Base-by-base conservation (phyloP, 1,284 basidiomycete species). In the Tremellales sp. region DNA sequence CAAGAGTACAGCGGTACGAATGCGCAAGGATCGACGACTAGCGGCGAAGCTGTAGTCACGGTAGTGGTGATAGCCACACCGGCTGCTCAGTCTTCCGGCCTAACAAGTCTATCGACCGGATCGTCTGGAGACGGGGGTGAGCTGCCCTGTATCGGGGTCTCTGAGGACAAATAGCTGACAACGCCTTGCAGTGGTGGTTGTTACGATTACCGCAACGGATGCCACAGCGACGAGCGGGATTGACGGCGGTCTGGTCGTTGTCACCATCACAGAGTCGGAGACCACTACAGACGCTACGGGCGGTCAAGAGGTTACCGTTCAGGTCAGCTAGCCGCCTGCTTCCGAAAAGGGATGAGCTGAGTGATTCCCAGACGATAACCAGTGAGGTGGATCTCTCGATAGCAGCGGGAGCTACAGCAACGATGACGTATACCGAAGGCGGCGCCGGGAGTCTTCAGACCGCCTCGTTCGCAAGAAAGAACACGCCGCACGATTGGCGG, bases 171-270 rank as follows among this genome's bases (percentile, higher is more conserved):
- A 46, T 19, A 21, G 1, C 24, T 38, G 5, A 34, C 14, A 14
- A 40, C 21, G 12, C 38, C 9, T 44, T 19, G 25, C 18, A 34
- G 35, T 53, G 40, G 51, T 44, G 16, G 45, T 54, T 16, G 55
- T 57, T 5, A 54, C 52, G 3, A 43, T 57, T 13, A 57, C 55
- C n/a, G 55, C 49, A 5, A 57, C 55, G 12, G 45, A 57, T 36
- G 41, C 55, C 3, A 53, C 41, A 12, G 55, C 52, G 7, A 47
- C 47, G 3, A 45, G 49, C 19, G 55, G 50, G 8, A 51, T 45
- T 29, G 43, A 54, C 28, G 55, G 55, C 10, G 55, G 55, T 3
- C 21, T 54, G 5, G 55, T 57, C 2, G 37, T 57, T 4, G 55
- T 57, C 21, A 51, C 49, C 12, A 40, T 57, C 12, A 57, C 55